These are phyloP conservation scores for Aspergillus hortae DNA, from an alignment of 2,329 filamentous ascomycete species.

Conservation along the genomic window DNA sequence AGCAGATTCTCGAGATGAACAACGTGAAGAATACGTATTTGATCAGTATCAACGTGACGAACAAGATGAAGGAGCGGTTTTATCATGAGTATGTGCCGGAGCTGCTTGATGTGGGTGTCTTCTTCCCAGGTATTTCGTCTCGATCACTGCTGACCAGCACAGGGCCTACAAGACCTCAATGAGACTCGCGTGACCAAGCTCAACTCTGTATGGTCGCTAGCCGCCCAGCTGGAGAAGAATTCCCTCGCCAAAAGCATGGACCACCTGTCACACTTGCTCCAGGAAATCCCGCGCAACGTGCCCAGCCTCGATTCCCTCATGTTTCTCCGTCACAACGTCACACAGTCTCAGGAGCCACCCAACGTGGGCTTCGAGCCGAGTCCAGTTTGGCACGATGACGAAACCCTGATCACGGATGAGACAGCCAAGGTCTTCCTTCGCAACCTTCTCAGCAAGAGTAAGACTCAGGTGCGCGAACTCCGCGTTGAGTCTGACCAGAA, in stretches of 20 bases:
- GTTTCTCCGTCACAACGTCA: slow-evolving; percentile 91
- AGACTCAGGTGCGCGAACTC: slow-evolving; percentile 74
- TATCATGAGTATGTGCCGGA: slow-evolving; percentile 97
- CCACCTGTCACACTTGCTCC: slow-evolving; percentile 67
- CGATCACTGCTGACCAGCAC: neutral
- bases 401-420: slow-evolving; percentile 80
- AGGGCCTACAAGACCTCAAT: slow-evolving; percentile 80
- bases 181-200: slow-evolving; percentile 82
- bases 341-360: slow-evolving; percentile 74
- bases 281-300: slow-evolving; percentile 82
- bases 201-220: slow-evolving; percentile 80
- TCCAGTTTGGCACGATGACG: slow-evolving; percentile 95
- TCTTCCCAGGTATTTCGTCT: neutral
- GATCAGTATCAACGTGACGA: slow-evolving; percentile 92
- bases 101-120: slow-evolving; percentile 69
- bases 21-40: slow-evolving; percentile 97
- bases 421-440: slow-evolving; percentile 83
- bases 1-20: slow-evolving; percentile 91
- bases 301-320: slow-evolving; percentile 93
- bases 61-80: slow-evolving; percentile 96
- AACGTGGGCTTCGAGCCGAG: slow-evolving; percentile 90
- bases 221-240: slow-evolving; percentile 73
- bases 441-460: slow-evolving; percentile 88
- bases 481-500: slow-evolving; percentile 82
- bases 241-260: slow-evolving; percentile 71